A percentile compares a stretch with the other conserved stretches of the same genome.
Evolutionary conservation across 2,329 filamentous ascomycete genomes (phyloP).

Genomic region (Lachnum nothofagi): DNA sequence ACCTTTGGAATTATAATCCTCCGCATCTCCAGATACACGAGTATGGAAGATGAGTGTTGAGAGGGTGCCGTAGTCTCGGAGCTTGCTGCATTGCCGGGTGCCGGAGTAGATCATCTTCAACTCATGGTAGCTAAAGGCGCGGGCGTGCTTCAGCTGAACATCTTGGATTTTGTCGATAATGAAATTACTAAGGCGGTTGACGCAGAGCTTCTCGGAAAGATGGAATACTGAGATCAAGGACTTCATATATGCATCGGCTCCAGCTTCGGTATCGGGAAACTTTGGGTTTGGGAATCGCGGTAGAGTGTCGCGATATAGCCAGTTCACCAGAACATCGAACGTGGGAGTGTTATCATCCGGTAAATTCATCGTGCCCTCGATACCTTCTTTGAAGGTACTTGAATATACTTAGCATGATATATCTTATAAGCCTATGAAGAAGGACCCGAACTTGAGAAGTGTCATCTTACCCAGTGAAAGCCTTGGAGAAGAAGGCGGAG

Average conservation of each 20-base stretch:
- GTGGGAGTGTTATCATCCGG: neutral
- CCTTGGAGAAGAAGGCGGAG: conserved; percentile 2
- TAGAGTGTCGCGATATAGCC: conserved; percentile 2
- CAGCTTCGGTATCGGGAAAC: neutral
- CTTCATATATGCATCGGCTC: neutral
- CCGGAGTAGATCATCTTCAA: neutral
- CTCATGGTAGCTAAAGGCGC: neutral
- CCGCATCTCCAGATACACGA: neutral
- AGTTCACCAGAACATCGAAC: conserved; percentile 3
- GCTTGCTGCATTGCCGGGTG: neutral
- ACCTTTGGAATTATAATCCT: neutral
- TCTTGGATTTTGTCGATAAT: neutral
- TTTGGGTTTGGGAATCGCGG: neutral
- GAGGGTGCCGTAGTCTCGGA: neutral
- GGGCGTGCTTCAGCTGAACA: neutral
- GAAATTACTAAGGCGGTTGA: neutral
- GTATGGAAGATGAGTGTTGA: too few species aligned
- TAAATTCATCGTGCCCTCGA: neutral
- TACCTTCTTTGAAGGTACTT: conserved; percentile 1
- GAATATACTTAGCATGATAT: too few species aligned
- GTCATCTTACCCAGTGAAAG: conserved; percentile 2
- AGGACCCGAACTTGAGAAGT: too few species aligned
- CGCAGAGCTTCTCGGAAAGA: neutral
- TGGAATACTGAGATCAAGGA: neutral
- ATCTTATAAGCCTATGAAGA: too few species aligned